These are phyloP conservation scores for Fomitopsis palustris DNA, from an alignment of 1,284 basidiomycete species.

Conservation along the genomic window DNA sequence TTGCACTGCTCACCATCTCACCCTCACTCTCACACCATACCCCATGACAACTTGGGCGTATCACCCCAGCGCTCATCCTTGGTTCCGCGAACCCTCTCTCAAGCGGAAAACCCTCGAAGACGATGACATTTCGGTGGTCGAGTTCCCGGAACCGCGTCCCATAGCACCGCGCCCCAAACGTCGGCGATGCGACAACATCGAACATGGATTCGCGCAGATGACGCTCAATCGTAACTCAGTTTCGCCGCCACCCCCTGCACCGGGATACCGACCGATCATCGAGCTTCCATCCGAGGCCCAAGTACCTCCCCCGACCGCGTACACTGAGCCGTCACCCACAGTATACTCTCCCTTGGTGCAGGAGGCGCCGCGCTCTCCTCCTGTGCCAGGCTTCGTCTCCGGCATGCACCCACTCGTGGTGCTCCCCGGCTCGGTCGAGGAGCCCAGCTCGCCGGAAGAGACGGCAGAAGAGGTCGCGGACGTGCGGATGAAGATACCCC, in stretches of 20 bases:
- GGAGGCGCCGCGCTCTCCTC: neutral
- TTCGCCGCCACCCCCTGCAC: neutral
- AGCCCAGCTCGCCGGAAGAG: constrained; percentile 32
- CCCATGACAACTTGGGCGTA: constrained; percentile 29
- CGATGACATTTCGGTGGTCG: constrained; percentile 19
- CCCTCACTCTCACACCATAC: neutral
- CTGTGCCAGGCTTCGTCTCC: neutral
- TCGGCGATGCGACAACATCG: constrained; percentile 45
- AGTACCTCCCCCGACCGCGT: neutral
- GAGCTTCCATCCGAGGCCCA: neutral
- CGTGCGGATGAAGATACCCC: constrained; percentile 54
- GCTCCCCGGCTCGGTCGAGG: constrained; percentile 42
- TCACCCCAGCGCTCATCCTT: constrained; percentile 45
- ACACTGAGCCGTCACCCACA: neutral
- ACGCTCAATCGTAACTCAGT: constrained; percentile 29
- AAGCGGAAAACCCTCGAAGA: constrained; percentile 43
- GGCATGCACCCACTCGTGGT: constrained; percentile 16
- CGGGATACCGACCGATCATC: neutral
- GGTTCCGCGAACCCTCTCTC: constrained; percentile 43
- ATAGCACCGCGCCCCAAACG: constrained; percentile 41
- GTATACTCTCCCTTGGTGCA: neutral
- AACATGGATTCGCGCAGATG: constrained; percentile 55
- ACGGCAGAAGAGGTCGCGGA: constrained; percentile 30
- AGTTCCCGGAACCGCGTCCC: constrained; percentile 3
- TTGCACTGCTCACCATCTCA: neutral